Percentiles rank a stretch among this genome's conserved stretches.
These are phyloP conservation scores for Calonectria fujianensis DNA, from an alignment of 2,329 filamentous ascomycete genomes.

Conservation along the genomic window DNA sequence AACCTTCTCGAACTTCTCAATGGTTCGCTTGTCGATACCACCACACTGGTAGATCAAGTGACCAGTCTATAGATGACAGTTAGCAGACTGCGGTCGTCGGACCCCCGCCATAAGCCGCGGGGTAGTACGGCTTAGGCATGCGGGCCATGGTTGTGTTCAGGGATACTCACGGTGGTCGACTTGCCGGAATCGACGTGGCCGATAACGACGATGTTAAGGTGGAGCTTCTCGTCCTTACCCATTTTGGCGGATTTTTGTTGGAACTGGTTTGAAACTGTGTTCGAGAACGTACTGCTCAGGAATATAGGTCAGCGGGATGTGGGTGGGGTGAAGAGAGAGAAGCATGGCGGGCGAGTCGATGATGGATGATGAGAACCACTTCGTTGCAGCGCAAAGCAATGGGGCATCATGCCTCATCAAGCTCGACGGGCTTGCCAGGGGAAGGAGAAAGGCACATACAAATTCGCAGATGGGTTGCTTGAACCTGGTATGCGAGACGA, in stretches of 20 bases:
- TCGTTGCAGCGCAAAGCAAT: conserved; percentile 35
- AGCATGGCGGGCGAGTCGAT: conserved; percentile 14
- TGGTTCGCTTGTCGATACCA: conserved; percentile 99
- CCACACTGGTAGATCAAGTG: conserved; percentile 99
- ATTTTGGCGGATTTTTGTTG: conserved; percentile 61
- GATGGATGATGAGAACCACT: conserved; percentile 35
- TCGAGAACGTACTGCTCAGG: conserved; percentile 49
- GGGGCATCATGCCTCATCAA: conserved; percentile 21
- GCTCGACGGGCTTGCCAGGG: conserved; percentile 13
- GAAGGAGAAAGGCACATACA: conserved; percentile 55
- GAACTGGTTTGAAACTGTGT: conserved; percentile 48
- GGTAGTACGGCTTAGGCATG: conserved; percentile 38
- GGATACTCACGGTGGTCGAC: conserved; percentile 90
- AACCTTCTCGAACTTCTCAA: conserved; percentile 99
- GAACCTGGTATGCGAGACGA: conserved; percentile 68
- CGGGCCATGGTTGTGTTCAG: conserved; percentile 44
- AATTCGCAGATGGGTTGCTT: conserved; percentile 67
- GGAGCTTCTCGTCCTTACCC: conserved; percentile 94
- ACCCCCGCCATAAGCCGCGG: conserved; percentile 43
- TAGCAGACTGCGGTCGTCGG: conserved; percentile 38
- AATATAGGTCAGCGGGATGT: conserved; percentile 44
- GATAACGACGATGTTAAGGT: conserved; percentile 99
- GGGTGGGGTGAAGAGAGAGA: not conserved
- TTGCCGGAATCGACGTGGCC: conserved; percentile 99
- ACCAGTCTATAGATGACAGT: conserved; percentile 72